A percentile compares a stretch with the other conserved stretches of the same genome.
phyloP scores from a whole-genome alignment of 768 basidiomycete species.

The Naganishia vaughanmartiniae region DNA sequence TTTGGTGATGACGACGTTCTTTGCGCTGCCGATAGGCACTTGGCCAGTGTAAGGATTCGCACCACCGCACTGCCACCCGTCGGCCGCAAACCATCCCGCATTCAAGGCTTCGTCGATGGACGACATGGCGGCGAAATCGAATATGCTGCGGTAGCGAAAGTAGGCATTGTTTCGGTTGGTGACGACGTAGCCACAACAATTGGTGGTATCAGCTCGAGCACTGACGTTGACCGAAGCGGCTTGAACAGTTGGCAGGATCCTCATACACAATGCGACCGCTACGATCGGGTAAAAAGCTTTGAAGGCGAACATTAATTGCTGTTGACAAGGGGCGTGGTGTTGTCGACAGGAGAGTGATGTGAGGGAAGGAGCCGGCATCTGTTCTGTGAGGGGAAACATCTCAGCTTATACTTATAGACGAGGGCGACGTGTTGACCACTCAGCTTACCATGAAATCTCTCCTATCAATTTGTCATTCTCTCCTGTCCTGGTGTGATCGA shows the following conservation, averaged over 20 bases:
- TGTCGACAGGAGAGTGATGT: neutral
- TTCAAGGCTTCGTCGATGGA: neutral
- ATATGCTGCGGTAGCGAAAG: slow-evolving; percentile 3
- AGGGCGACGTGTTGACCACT: no score
- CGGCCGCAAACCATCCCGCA: neutral
- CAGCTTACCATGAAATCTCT: no score
- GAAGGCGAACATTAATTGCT: neutral
- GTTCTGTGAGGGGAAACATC: no score
- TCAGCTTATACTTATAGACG: no score
- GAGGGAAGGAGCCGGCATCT: no score
- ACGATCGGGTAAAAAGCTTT: neutral
- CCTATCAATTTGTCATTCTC: no score
- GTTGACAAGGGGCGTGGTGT: neutral
- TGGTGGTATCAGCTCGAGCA: neutral
- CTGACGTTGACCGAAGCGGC: neutral
- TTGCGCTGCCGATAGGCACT: neutral
- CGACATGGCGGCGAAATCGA: slow-evolving; percentile 6
- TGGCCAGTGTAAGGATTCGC: slow-evolving; percentile 1
- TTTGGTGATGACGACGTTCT: neutral
- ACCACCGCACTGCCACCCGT: slow-evolving; percentile 15
- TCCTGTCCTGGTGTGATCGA: no score
- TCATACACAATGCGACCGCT: neutral
- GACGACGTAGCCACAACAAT: slow-evolving; percentile 13
- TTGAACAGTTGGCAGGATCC: neutral
- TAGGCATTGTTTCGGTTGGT: slow-evolving; percentile 15